Conservation (phyloP, 176 grass and related monocot genomes). For the Rhynchospora pubera region DNA sequence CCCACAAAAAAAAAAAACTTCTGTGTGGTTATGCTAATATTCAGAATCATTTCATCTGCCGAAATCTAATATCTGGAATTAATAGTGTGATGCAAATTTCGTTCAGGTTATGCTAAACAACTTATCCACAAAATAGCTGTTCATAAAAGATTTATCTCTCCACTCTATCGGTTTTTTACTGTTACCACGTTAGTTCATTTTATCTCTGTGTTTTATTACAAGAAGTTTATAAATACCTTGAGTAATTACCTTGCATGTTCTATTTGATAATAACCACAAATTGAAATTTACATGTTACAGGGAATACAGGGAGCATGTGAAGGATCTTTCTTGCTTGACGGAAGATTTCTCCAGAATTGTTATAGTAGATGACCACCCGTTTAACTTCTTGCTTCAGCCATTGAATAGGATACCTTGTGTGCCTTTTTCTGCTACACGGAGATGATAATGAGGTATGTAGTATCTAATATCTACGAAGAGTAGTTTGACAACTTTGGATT, state of each 20-base stretch:
- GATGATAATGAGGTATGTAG: constrained; percentile 73
- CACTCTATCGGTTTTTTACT: constrained; percentile 85
- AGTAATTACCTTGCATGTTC: background rate
- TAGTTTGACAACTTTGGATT: background rate
- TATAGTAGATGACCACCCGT: constrained; percentile 94
- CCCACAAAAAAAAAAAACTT: too few relatives aligned
- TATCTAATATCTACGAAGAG: background rate
- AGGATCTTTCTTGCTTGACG: constrained; percentile 87
- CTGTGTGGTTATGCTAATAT: too few relatives aligned
- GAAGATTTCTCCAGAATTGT: constrained; percentile 68
- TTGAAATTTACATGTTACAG: constrained; percentile 40
- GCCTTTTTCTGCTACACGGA: constrained; percentile 90
- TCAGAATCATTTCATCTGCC: background rate
- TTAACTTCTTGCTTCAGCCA: constrained; percentile 94
- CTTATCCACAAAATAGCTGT: constrained; percentile 89
- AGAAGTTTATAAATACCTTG: constrained; percentile 9
- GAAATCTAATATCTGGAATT: background rate
- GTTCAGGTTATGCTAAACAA: constrained; percentile 91
- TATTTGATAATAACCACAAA: background rate
- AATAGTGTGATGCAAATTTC: constrained; percentile 14
- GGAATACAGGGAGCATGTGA: constrained; percentile 92
- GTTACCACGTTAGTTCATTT: constrained; percentile 74
- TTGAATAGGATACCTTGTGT: constrained; percentile 93
- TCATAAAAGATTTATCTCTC: constrained; percentile 71
- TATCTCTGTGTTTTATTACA: constrained; percentile 19